These are phyloP conservation scores for Daldinia vernicosa DNA, from an alignment of 495 filamentous ascomycete genomes.

Conservation along the genomic window DNA sequence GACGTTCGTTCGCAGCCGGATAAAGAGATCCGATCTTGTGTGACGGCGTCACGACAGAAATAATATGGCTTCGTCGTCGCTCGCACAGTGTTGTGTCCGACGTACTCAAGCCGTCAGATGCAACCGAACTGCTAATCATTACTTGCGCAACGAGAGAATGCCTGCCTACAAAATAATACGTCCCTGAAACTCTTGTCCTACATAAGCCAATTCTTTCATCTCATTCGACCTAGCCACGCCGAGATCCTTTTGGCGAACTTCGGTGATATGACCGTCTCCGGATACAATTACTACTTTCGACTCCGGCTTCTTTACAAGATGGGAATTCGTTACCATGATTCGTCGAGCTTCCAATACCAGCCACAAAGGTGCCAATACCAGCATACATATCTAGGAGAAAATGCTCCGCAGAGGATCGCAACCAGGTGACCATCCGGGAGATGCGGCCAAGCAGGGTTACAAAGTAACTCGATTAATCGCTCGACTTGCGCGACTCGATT, in stretches of 20 bases:
- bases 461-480: constrained; percentile 5
- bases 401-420: constrained; percentile 30
- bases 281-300: constrained; percentile 23
- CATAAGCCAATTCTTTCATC: neutral
- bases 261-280: constrained; percentile 22
- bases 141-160: neutral
- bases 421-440: constrained; percentile 23
- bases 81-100: neutral
- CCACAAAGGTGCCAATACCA: constrained; percentile 9
- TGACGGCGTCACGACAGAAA: neutral
- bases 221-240: neutral
- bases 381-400: constrained; percentile 14
- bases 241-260: constrained; percentile 1
- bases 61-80: neutral
- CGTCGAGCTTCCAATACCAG: constrained; percentile 2
- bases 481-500: constrained; percentile 7
- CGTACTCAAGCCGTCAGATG: neutral
- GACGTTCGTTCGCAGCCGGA: neutral
- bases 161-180: neutral
- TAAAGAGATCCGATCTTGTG: neutral
- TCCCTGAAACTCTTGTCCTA: neutral
- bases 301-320: neutral
- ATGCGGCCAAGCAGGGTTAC: constrained; percentile 16
- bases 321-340: constrained; percentile 20
- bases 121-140: neutral